phyloP scores from a whole-genome alignment of 108 stramenopile species.

The Cyclotella cryptica region DNA sequence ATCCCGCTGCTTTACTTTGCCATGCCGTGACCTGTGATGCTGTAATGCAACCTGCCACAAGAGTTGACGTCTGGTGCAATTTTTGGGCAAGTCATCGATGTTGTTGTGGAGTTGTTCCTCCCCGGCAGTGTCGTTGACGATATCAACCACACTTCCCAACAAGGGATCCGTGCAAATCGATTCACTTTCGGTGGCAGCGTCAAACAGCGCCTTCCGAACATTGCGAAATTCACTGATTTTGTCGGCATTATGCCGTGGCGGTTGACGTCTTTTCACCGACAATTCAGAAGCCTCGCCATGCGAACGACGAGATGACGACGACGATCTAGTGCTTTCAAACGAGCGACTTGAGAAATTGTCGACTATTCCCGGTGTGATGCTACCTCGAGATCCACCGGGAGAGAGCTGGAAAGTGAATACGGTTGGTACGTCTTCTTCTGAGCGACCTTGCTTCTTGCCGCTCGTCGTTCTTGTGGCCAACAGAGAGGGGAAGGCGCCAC shows the following conservation, averaged over 20 bases:
- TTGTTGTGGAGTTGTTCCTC: neutral
- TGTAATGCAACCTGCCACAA: neutral
- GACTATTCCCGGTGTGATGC: conserved; percentile 6
- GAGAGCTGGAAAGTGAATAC: conserved; percentile 4
- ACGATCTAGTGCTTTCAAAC: neutral
- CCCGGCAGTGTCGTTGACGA: neutral
- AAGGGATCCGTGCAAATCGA: conserved; percentile 15
- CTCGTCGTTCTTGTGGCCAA: too few relatives aligned
- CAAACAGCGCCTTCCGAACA: conserved; percentile 6
- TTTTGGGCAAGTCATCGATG: neutral
- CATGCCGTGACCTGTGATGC: conserved; percentile 5
- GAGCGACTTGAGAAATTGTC: neutral
- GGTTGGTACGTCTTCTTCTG: neutral
- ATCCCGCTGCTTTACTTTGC: neutral
- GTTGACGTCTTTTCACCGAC: neutral
- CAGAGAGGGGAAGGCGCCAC: too few relatives aligned
- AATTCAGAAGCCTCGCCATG: neutral
- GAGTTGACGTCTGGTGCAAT: neutral
- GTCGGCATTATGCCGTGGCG: neutral
- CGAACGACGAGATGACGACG: neutral
- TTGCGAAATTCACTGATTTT: neutral
- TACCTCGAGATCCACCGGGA: neutral
- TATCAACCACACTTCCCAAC: conserved; percentile 1
- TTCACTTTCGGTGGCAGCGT: conserved; percentile 16
- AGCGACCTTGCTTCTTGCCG: too few relatives aligned